phyloP scores from a whole-genome alignment of 2,329 filamentous ascomycete species.

The Colletotrichum caudatum region DNA sequence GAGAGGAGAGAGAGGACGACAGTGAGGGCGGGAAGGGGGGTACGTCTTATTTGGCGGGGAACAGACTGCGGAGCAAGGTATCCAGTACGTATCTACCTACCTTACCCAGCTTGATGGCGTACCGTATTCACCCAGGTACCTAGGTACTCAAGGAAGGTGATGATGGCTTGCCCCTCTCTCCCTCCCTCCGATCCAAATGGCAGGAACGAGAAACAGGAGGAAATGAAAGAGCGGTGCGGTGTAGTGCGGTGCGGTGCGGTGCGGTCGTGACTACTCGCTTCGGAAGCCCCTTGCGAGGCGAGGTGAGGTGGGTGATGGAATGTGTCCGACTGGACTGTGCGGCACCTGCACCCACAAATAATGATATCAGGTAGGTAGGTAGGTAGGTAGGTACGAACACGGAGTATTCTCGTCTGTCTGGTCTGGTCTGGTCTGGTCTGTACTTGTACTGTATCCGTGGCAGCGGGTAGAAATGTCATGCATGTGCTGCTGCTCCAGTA shows the following conservation, averaged over 20 bases:
- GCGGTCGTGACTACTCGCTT: slow-evolving; percentile 4
- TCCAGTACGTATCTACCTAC: slow-evolving; percentile 6
- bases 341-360: not conserved
- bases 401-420: no score
- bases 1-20: not conserved
- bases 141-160: not conserved
- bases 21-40: not conserved
- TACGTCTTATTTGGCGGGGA: slow-evolving; percentile 28
- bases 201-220: not conserved
- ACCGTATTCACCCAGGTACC: no score
- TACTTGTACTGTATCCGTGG: not conserved
- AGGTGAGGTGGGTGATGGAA: not conserved
- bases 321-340: slow-evolving; percentile 2
- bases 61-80: slow-evolving; percentile 22
- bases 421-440: no score
- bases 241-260: slow-evolving; percentile 7
- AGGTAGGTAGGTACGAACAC: not conserved
- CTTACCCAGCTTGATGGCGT: not conserved
- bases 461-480: not conserved
- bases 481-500: no score
- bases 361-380: not conserved
- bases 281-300: not conserved
- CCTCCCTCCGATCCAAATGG: not conserved
- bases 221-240: slow-evolving; percentile 10
- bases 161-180: slow-evolving; percentile 1